Conservation (phyloP, 768 basidiomycete genomes). For the Nevesoporus exiguus region DNA sequence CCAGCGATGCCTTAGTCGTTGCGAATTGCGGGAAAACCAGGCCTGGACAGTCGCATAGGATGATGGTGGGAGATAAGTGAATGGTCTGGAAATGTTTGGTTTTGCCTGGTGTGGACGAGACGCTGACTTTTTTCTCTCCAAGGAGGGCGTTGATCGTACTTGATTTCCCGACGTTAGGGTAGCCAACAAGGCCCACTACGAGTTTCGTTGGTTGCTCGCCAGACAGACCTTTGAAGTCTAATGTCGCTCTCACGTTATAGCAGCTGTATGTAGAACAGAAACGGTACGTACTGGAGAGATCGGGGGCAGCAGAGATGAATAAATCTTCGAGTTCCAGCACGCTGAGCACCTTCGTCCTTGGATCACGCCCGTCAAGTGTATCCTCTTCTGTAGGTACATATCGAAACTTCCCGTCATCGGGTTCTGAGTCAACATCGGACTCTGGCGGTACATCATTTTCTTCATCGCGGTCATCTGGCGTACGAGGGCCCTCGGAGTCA, state of each 20-base stretch:
- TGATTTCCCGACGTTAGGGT: slow-evolving; percentile 98
- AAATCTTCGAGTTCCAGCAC: slow-evolving; percentile 87
- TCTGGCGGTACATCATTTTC: slow-evolving; percentile 26
- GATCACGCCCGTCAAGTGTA: slow-evolving; percentile 49
- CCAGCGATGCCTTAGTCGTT: slow-evolving; percentile 91
- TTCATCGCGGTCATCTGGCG: slow-evolving; percentile 29
- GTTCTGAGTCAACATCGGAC: slow-evolving; percentile 29
- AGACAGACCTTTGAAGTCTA: slow-evolving; percentile 58
- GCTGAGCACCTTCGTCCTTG: slow-evolving; percentile 72
- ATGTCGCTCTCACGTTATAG: slow-evolving; percentile 4
- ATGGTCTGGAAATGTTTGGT: slow-evolving; percentile 99
- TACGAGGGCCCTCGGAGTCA: slow-evolving; percentile 29
- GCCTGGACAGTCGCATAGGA: slow-evolving; percentile 96
- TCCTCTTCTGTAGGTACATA: slow-evolving; percentile 57
- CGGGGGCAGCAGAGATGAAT: slow-evolving; percentile 69
- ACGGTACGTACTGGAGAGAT: slow-evolving; percentile 53
- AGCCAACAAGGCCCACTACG: slow-evolving; percentile 90
- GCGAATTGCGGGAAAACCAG: slow-evolving; percentile 98
- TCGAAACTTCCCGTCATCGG: slow-evolving; percentile 38
- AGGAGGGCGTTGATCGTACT: slow-evolving; percentile 96
- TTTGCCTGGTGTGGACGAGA: slow-evolving; percentile 96
- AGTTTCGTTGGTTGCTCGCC: slow-evolving; percentile 62
- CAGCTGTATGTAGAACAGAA: neutral
- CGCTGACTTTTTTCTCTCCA: slow-evolving; percentile 96
- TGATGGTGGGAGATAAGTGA: slow-evolving; percentile 80